Percentiles rank a stretch among this genome's conserved stretches.
Evolutionary conservation across 768 basidiomycete genomes (phyloP).

Genomic region (Dictyophora rubrovolvata): DNA sequence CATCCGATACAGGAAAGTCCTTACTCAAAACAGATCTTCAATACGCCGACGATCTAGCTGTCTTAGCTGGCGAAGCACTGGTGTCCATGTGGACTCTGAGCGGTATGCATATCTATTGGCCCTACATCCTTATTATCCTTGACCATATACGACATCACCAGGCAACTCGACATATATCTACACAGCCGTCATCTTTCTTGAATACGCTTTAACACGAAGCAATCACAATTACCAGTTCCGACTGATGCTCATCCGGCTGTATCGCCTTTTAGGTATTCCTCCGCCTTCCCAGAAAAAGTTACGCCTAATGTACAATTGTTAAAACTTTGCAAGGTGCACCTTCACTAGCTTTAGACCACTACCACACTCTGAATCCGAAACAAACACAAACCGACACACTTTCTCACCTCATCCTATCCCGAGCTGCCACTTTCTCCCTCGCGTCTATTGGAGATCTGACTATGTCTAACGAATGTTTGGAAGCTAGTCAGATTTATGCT

Average conservation of each 20-base stretch:
- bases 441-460: slow-evolving; percentile 70
- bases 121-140: neutral
- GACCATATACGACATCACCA: slow-evolving; percentile 15
- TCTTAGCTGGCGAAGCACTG: slow-evolving; percentile 61
- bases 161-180: slow-evolving; percentile 49
- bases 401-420: slow-evolving; percentile 70
- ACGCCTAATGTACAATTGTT: neutral
- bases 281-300: slow-evolving; percentile 10
- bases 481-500: slow-evolving; percentile 72
- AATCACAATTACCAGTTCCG: slow-evolving; percentile 73
- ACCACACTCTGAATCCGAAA: slow-evolving; percentile 66
- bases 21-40: slow-evolving; percentile 74
- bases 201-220: slow-evolving; percentile 62
- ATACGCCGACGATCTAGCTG: slow-evolving; percentile 74
- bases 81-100: slow-evolving; percentile 50
- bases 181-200: slow-evolving; percentile 55
- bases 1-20: slow-evolving; percentile 28
- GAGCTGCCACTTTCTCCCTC: slow-evolving; percentile 70
- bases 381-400: slow-evolving; percentile 86
- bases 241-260: slow-evolving; percentile 68
- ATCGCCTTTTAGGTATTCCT: slow-evolving; percentile 62
- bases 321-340: slow-evolving; percentile 48
- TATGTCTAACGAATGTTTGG: slow-evolving; percentile 63
- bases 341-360: slow-evolving; percentile 66
- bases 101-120: neutral